Base-by-base conservation (phyloP, 805 yeast species). In the Candida wancherniae region DNA sequence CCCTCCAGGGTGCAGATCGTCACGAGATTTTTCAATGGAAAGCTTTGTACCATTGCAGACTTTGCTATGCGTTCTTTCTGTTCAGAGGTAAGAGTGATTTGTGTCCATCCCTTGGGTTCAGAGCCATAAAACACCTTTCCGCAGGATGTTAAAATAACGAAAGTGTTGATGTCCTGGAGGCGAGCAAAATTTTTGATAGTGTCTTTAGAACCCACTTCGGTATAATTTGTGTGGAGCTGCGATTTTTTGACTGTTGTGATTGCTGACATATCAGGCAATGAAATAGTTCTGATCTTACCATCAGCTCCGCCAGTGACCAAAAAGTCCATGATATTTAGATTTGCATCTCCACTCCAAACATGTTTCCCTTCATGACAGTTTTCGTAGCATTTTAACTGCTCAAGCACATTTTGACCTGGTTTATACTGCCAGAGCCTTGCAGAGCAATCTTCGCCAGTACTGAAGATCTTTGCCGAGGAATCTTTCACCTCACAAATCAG, bases 221-320 rank as follows among this genome's bases (percentile, higher is more conserved):
- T n/a, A n/a, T n/a, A n/a, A n/a, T n/a, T n/a, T n/a, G n/a, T n/a
- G n/a, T n/a, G n/a, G n/a, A n/a, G n/a, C n/a, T n/a, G n/a, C n/a
- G n/a, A n/a, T n/a, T n/a, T n/a, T n/a, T n/a, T n/a, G n/a, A n/a
- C n/a, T n/a, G n/a, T n/a, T n/a, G n/a, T n/a, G n/a, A n/a, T n/a
- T n/a, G n/a, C n/a, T n/a, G n/a, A n/a, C n/a, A n/a, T n/a, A n/a
- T n/a, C n/a, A n/a, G n/a, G n/a, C n/a, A n/a, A n/a, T n/a, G n/a
- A n/a, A n/a, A n/a, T n/a, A n/a, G n/a, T n/a, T 40, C 83, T 69
- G 2, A 88, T 57, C 44, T 83, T 73, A 0, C 97, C 97, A 58
- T 92, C 98, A 22, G 94, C 94, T 21, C 98, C 98, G 24, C 95
- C 92, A 9, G 95, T 84, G 2, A 77, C 87, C 6, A 81, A 77